Conservation (phyloP, 75 land plant species). For the Pinus taeda region DNA sequence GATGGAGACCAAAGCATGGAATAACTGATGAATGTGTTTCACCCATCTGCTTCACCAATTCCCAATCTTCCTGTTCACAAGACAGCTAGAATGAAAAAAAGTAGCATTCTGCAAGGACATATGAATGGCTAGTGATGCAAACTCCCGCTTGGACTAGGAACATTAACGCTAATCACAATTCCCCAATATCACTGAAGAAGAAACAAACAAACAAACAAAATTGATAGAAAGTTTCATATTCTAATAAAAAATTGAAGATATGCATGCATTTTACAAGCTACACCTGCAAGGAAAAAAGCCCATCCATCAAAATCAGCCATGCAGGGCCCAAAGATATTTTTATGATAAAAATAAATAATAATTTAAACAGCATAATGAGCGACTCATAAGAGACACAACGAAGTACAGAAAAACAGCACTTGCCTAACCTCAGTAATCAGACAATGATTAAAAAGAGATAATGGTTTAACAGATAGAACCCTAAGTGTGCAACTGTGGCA, state of each 20-base stretch:
- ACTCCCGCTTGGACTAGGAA: neutral
- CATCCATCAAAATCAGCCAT: no score
- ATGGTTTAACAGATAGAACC: neutral
- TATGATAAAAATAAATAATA: conserved; percentile 4
- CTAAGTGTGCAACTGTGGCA: neutral
- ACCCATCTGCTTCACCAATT: conserved; percentile 66
- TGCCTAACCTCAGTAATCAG: neutral
- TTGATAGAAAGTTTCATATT: no score
- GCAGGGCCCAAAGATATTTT: no score
- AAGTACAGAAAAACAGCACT: neutral
- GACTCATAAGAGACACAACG: neutral
- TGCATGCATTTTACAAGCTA: no score
- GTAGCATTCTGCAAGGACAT: neutral
- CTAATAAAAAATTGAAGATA: no score
- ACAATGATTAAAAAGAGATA: neutral
- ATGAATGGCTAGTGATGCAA: neutral
- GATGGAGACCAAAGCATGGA: conserved; percentile 94
- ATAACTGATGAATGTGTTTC: conserved; percentile 50
- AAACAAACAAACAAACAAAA: no score
- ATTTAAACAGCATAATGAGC: neutral
- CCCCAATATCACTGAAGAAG: no score
- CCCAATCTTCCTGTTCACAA: conserved; percentile 75
- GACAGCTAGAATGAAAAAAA: neutral
- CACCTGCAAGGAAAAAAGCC: no score
- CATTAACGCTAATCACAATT: neutral